Evolutionary conservation across 1,284 basidiomycete species (phyloP).

Genomic region (Ustilago shanxiensis): DNA sequence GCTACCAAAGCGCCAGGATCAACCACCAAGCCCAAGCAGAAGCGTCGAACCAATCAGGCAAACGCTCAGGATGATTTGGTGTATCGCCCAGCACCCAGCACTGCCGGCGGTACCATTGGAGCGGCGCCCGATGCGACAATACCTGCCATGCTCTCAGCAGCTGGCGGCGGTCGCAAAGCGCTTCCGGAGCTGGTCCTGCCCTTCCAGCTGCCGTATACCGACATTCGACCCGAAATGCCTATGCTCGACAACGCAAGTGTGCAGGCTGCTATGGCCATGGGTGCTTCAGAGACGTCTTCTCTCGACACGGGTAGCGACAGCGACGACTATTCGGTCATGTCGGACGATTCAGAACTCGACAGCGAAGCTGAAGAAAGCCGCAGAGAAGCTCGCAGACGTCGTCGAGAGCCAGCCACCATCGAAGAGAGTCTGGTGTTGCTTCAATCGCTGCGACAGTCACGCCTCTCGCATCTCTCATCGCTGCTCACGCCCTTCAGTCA

Average conservation of each 20-base stretch:
- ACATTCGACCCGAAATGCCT: slow-evolving; percentile 40
- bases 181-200: slow-evolving; percentile 60
- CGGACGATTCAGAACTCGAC: slow-evolving; percentile 43
- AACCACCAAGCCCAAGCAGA: slow-evolving; percentile 49
- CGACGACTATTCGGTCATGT: slow-evolving; percentile 51
- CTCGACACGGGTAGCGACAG: slow-evolving; percentile 49
- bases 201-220: slow-evolving; percentile 45
- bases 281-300: slow-evolving; percentile 43
- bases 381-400: slow-evolving; percentile 39
- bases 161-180: slow-evolving; percentile 56
- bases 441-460: slow-evolving; percentile 67
- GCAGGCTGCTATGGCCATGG: slow-evolving; percentile 50
- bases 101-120: slow-evolving; percentile 60
- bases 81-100: slow-evolving; percentile 41
- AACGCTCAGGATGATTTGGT: slow-evolving; percentile 32
- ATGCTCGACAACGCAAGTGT: slow-evolving; percentile 53
- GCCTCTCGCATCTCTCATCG: slow-evolving; percentile 66
- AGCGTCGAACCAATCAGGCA: slow-evolving; percentile 37
- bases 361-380: slow-evolving; percentile 42
- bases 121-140: slow-evolving; percentile 38
- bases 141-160: slow-evolving; percentile 50
- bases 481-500: slow-evolving; percentile 65
- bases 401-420: slow-evolving; percentile 51
- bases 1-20: slow-evolving; percentile 20
- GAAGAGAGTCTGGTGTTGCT: slow-evolving; percentile 57